A percentile compares a stretch with the other conserved stretches of the same genome.
Evolutionary conservation across 345 rosid species (phyloP).

Genomic region (Gossypium arboreum): DNA sequence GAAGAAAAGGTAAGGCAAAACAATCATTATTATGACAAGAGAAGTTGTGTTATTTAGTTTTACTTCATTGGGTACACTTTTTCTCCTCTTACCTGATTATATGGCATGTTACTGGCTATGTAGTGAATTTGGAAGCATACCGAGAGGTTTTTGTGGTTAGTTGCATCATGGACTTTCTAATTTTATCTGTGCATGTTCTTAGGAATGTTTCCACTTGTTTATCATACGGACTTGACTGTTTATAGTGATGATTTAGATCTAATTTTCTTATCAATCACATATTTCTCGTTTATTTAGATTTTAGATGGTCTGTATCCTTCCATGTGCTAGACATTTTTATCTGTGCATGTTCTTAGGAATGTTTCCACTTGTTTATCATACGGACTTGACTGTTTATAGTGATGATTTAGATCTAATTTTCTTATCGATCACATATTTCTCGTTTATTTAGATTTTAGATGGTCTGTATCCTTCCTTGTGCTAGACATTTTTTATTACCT

Average conservation of each 20-base stretch:
- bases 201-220: conserved; percentile 1
- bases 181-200: background rate
- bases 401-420: background rate
- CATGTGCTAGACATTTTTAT: background rate
- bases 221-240: background rate
- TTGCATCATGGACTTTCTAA: background rate
- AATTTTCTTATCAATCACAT: background rate
- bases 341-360: background rate
- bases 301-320: background rate
- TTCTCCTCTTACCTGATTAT: background rate
- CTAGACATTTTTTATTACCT: background rate
- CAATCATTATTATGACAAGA: conserved; percentile 1
- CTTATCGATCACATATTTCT: background rate
- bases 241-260: background rate
- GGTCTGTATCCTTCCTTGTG: background rate
- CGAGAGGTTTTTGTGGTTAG: background rate
- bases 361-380: background rate
- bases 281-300: background rate
- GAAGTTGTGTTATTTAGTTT: conserved; percentile 13
- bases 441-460: background rate
- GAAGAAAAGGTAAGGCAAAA: conserved; percentile 47
- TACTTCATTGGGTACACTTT: background rate
- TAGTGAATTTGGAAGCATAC: background rate
- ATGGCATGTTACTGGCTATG: background rate
- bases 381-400: background rate